A percentile compares a stretch with the other conserved stretches of the same genome.
Evolutionary conservation across 1,284 basidiomycete species (phyloP).

Genomic region (Pyrrhoderma lamaoense): DNA sequence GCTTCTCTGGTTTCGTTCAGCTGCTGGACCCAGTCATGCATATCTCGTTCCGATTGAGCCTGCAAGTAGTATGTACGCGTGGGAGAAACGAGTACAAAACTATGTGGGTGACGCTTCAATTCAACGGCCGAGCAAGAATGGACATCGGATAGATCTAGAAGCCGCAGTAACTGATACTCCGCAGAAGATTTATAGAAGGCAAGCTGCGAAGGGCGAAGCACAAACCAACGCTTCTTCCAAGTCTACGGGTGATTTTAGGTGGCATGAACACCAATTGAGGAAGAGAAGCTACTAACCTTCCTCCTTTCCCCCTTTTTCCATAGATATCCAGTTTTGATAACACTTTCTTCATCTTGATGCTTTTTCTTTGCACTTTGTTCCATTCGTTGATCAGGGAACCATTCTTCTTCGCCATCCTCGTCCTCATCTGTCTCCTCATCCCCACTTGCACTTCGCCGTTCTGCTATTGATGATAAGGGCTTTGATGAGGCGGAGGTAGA

Average conservation of each 20-base stretch:
- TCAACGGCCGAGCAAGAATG: constrained; percentile 86
- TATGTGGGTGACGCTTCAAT: constrained; percentile 85
- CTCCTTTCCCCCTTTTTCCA: constrained; percentile 95
- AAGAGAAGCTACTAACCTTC: constrained; percentile 55
- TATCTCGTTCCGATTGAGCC: constrained; percentile 65
- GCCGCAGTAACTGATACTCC: constrained; percentile 87
- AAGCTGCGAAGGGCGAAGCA: constrained; percentile 83
- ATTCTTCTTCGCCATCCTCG: constrained; percentile 57
- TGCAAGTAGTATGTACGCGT: constrained; percentile 91
- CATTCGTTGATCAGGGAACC: constrained; percentile 39
- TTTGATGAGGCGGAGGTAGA: constrained; percentile 26
- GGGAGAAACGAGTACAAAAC: constrained; percentile 90
- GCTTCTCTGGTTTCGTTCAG: constrained; percentile 74
- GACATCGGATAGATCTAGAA: constrained; percentile 84
- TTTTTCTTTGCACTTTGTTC: constrained; percentile 21
- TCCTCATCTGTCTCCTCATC: constrained; percentile 73
- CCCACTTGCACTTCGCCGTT: constrained; percentile 58
- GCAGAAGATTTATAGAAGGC: constrained; percentile 96
- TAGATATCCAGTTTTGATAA: constrained; percentile 87
- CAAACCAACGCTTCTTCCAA: constrained; percentile 99
- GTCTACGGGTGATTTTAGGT: constrained; percentile 43
- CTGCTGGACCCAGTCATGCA: constrained; percentile 78
- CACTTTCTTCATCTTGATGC: constrained; percentile 57
- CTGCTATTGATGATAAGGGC: constrained; percentile 67
- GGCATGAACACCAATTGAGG: constrained; percentile 10